These are phyloP conservation scores for Microcos paniculata DNA, from an alignment of 345 rosid species.

Conservation along the genomic window DNA sequence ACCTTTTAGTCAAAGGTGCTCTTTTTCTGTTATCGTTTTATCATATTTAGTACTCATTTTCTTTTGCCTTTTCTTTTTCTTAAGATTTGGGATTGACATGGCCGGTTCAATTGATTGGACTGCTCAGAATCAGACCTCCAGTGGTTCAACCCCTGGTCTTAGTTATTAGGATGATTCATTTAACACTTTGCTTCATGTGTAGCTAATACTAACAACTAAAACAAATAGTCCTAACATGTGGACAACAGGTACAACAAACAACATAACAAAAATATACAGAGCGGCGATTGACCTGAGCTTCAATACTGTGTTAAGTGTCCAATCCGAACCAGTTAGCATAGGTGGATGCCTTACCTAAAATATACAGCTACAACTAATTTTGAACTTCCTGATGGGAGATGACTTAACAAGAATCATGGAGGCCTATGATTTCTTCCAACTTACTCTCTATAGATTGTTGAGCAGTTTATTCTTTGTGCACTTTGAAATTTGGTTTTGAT, in stretches of 20 bases:
- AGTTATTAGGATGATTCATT: neutral
- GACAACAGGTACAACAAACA: neutral
- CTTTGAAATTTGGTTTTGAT: slow-evolving; percentile 14
- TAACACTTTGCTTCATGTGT: neutral
- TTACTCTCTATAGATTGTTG: neutral
- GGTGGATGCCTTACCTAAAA: neutral
- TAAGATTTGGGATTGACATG: neutral
- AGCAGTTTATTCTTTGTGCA: neutral
- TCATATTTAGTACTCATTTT: neutral
- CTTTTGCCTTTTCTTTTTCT: neutral
- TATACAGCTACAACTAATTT: neutral
- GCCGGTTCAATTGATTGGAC: no score
- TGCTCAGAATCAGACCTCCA: neutral
- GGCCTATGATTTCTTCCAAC: neutral
- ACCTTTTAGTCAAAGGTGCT: neutral
- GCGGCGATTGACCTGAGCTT: neutral
- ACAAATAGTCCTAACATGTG: neutral
- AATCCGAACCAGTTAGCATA: neutral
- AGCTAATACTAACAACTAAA: neutral
- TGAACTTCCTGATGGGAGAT: neutral
- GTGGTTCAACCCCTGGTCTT: neutral
- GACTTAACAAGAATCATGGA: neutral
- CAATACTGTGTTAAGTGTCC: neutral
- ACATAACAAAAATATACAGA: neutral
- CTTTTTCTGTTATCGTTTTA: neutral